Conservation (phyloP, 2,329 filamentous ascomycete genomes). For the Penicillium olsonii region DNA sequence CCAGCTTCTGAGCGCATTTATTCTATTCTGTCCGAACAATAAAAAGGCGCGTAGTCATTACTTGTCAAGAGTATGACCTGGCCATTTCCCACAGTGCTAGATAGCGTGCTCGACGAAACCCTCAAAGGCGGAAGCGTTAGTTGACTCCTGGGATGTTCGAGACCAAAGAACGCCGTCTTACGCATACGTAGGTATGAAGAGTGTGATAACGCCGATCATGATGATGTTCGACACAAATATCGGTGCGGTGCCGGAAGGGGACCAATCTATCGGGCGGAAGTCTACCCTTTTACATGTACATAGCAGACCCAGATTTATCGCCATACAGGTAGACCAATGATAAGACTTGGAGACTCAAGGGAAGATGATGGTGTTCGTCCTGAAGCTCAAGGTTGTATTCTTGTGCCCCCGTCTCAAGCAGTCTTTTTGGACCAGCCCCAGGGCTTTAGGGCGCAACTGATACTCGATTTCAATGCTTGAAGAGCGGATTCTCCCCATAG, state of each 20-base stretch:
- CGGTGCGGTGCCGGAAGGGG: neutral
- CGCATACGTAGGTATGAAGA: neutral
- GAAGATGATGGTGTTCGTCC: constrained; percentile 1
- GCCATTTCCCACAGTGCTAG: constrained; percentile 28
- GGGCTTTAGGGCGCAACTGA: neutral
- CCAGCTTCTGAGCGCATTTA: no score
- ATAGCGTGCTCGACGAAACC: constrained; percentile 34
- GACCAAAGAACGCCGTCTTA: constrained; percentile 6
- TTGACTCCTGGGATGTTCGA: no score
- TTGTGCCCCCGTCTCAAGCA: neutral
- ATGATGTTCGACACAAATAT: constrained; percentile 1
- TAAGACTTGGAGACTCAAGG: constrained; percentile 4
- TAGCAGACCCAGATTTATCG: constrained; percentile 27
- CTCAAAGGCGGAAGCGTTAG: constrained; percentile 29
- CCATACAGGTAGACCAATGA: constrained; percentile 13
- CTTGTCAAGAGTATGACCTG: constrained; percentile 35
- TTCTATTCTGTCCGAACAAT: no score
- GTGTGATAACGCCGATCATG: constrained; percentile 3
- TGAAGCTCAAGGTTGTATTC: neutral
- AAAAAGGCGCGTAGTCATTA: no score
- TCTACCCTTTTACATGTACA: constrained; percentile 20
- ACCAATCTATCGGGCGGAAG: neutral
- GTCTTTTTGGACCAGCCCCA: constrained; percentile 4
- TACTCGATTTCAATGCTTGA: neutral
- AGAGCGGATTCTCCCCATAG: neutral